Evolutionary conservation across 1,284 basidiomycete species (phyloP).

Genomic region (Porodaedalea pini): DNA sequence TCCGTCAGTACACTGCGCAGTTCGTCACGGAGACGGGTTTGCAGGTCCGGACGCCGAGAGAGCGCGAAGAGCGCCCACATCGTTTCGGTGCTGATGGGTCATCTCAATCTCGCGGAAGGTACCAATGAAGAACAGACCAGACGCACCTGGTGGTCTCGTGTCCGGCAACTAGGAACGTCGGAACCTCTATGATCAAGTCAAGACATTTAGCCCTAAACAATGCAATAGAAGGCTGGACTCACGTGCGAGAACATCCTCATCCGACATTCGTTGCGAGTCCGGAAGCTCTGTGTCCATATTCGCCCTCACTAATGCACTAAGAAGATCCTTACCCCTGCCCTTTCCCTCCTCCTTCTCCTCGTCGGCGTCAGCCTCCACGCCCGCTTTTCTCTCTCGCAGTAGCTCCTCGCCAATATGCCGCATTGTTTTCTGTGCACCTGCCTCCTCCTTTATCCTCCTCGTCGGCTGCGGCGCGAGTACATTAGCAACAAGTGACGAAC

Average conservation of each 20-base stretch:
- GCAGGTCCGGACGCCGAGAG: slow-evolving; percentile 48
- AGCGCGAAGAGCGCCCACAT: slow-evolving; percentile 68
- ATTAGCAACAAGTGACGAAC: not conserved
- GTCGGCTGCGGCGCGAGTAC: not conserved
- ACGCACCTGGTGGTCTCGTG: slow-evolving; percentile 70
- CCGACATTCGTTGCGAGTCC: slow-evolving; percentile 57
- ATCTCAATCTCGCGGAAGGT: not conserved
- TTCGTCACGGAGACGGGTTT: slow-evolving; percentile 69
- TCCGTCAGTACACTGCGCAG: slow-evolving; percentile 40
- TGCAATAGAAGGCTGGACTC: slow-evolving; percentile 31
- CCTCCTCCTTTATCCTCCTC: slow-evolving; percentile 14
- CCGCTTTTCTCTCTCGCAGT: slow-evolving; percentile 42
- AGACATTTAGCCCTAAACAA: not conserved
- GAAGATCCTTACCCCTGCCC: slow-evolving; percentile 41
- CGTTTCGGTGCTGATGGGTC: slow-evolving; percentile 29
- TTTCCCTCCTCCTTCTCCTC: slow-evolving; percentile 31
- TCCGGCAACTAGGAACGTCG: slow-evolving; percentile 63
- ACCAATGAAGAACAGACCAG: not conserved
- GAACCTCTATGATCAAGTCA: slow-evolving; percentile 41
- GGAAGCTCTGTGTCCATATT: slow-evolving; percentile 60
- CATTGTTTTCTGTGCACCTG: slow-evolving; percentile 26
- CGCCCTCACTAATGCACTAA: slow-evolving; percentile 55
- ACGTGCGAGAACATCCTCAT: slow-evolving; percentile 75
- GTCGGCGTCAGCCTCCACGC: slow-evolving; percentile 26
- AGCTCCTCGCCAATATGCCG: slow-evolving; percentile 41